A percentile compares a stretch with the other conserved stretches of the same genome.
Conservation (phyloP, 1,284 basidiomycete species). For the Leccinum cinnamomeum region DNA sequence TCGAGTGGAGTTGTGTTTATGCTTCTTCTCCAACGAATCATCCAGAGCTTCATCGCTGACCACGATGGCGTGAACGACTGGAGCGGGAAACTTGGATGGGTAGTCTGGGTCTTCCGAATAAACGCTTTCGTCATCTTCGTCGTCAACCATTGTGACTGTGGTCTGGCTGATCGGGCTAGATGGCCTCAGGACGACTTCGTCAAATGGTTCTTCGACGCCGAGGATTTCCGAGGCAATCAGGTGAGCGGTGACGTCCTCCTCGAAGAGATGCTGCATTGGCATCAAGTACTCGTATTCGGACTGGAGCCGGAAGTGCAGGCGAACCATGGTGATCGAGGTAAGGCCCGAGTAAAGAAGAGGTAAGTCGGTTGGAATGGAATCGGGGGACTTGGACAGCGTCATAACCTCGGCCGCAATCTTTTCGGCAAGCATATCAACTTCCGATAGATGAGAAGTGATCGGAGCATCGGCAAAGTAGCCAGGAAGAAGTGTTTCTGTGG, state of each 20-base stretch:
- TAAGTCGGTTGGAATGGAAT: conserved; percentile 16
- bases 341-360: conserved; percentile 30
- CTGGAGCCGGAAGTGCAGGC: conserved; percentile 30
- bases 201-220: conserved; percentile 12
- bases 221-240: conserved; percentile 26
- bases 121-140: conserved; percentile 17
- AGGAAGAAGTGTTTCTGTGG: conserved; percentile 11
- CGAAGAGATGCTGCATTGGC: conserved; percentile 25
- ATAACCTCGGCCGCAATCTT: conserved; percentile 23
- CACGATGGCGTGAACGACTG: neutral
- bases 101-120: conserved; percentile 8
- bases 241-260: conserved; percentile 24
- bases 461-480: conserved; percentile 11
- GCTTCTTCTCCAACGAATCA: conserved; percentile 7
- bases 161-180: conserved; percentile 18
- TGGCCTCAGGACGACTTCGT: conserved; percentile 6
- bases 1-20: neutral
- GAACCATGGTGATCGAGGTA: conserved; percentile 28
- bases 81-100: conserved; percentile 4
- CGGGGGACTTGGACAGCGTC: conserved; percentile 18
- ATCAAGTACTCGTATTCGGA: conserved; percentile 28
- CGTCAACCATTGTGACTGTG: conserved; percentile 26
- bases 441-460: conserved; percentile 6
- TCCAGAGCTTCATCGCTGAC: conserved; percentile 2
- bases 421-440: conserved; percentile 19